Base-by-base conservation (phyloP, 2,329 filamentous ascomycete genomes). In the Fusarium multiceps region DNA sequence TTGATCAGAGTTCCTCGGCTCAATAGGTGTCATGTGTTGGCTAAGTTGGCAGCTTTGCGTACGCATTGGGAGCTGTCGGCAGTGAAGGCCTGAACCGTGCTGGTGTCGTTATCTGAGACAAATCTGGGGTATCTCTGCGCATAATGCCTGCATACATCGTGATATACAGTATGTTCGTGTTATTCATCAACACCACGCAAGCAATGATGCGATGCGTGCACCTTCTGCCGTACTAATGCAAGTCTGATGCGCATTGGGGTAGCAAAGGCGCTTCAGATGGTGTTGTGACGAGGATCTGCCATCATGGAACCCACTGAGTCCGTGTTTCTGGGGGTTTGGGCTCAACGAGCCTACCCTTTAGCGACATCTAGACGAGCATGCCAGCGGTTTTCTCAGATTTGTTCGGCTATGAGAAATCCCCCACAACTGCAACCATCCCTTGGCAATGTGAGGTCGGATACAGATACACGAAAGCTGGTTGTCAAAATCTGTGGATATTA, bases 61-160 rank as follows among this genome's bases (percentile, higher is more conserved):
- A 30, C 34, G 11, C 34, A 37, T 37, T 27, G 34, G 41, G 18
- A 32, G 50, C 40, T 37, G 14, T 55, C 43, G 34, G 25, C 13
- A 27, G 48, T 41, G 34, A 51, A 51, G 41, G 47, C 51, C 50
- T 66, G 47, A 51, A 23, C 30, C 32, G 68, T 49, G 55, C 53
- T 37, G 23, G 47, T 46, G 32, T 46, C 62, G 37, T 55, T 68
- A 45, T 67, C 49, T 49, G 50, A 70, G 63, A 69, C 53, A 62
- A 70, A 64, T 51, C 58, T 45, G 63, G 67, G 63, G 67, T 64
- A 71, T 32, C 21, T 28, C 20, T 54, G 64, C 40, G 54, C 46
- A 46, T 25, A 46, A 63, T 30, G 32, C 42, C 50, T 59, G 57
- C 42, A 47, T 46, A 47, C 18, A 30, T 40, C 7, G 14, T 41